Base-by-base conservation (phyloP, 2,329 filamentous ascomycete genomes). In the Talaromyces sp. region DNA sequence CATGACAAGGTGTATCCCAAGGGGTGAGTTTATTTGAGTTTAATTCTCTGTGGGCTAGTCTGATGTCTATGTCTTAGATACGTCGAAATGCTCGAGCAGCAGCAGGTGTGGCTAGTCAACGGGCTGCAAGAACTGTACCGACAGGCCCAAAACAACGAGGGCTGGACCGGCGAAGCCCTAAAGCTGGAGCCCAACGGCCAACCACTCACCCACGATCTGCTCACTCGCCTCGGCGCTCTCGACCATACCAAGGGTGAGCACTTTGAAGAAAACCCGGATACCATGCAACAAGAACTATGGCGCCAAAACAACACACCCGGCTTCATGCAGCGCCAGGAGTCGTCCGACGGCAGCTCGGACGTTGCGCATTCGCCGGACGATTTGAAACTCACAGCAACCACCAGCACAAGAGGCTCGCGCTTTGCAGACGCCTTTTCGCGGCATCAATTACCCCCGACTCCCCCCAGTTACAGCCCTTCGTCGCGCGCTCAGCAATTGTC, bases 1-100 rank as follows among this genome's bases (percentile, higher is more conserved):
- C 84, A 86, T 66, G 85, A 88, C 72, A 87, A 87, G 72, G 81
- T 86, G 53, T 87, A 87, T 70, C 85, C 85, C n/a, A 88, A 87
- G 75, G 85, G 85, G 81, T 87, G 72, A 75, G 80, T 71, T 59
- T n/a, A n/a, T n/a, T n/a, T n/a, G n/a, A n/a, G n/a, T n/a, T n/a
- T n/a, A n/a, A n/a, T n/a, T n/a, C n/a, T n/a, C n/a, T n/a, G n/a
- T n/a, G n/a, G n/a, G n/a, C n/a, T n/a, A n/a, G n/a, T n/a, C n/a
- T n/a, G n/a, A n/a, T n/a, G n/a, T n/a, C n/a, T n/a, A n/a, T n/a
- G n/a, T n/a, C n/a, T n/a, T n/a, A 86, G 83, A 64, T 86, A 85
- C 63, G 84, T 87, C 31, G 85, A 88, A 71, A 86, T 87, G 83
- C 80, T 88, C 55, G 85, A 88, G 68, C 84, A 86, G 67, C 85